Conservation (phyloP, 2,329 filamentous ascomycete species). For the Tolypocladium sp. region DNA sequence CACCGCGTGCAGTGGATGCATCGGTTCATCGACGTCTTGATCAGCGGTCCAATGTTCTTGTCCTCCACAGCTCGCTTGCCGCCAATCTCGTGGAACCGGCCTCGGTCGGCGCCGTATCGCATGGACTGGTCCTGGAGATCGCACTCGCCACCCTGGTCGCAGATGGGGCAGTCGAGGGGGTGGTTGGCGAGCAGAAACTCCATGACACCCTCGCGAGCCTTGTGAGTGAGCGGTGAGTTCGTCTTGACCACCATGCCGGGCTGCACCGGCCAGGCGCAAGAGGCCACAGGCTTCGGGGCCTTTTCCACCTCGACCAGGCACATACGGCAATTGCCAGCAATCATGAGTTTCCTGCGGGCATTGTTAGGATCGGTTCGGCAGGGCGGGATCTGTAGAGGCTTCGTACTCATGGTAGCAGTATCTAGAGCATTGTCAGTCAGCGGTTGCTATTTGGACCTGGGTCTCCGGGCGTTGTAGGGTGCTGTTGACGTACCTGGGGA, state of each 20-base stretch:
- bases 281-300: constrained; percentile 93
- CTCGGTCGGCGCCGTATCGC: constrained; percentile 93
- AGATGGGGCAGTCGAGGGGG: constrained; percentile 92
- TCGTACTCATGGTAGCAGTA: constrained; percentile 97
- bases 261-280: constrained; percentile 97
- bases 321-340: constrained; percentile 99
- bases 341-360: constrained; percentile 76
- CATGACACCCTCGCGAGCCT: constrained; percentile 98
- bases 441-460: background rate
- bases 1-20: constrained; percentile 99
- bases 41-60: constrained; percentile 95
- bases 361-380: constrained; percentile 30
- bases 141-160: constrained; percentile 97
- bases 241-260: constrained; percentile 99
- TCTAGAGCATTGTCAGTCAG: constrained; percentile 41
- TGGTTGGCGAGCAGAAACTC: constrained; percentile 96
- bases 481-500: constrained; percentile 60
- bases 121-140: constrained; percentile 99
- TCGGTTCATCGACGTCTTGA: constrained; percentile 99
- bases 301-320: constrained; percentile 96
- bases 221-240: constrained; percentile 90
- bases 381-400: constrained; percentile 3
- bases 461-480: background rate
- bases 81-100: constrained; percentile 89
- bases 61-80: constrained; percentile 98